Evolutionary conservation across 2,329 filamentous ascomycete genomes (phyloP).

Genomic region (Lachnellula subtilissima): DNA sequence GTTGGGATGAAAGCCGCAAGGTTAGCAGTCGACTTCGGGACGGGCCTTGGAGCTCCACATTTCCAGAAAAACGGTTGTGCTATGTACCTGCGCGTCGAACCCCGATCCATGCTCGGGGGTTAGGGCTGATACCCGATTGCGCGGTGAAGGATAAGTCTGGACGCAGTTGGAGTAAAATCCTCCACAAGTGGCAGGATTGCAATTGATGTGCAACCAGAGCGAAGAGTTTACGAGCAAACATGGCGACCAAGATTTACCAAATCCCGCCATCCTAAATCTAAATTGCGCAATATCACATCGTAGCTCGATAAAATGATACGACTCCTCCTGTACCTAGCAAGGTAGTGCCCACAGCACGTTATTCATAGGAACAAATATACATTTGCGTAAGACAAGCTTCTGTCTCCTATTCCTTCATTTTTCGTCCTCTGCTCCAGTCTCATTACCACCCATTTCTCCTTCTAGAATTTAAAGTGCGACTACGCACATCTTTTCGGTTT

Average conservation of each 20-base stretch:
- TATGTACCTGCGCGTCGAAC: no score
- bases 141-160: no score
- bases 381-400: no score
- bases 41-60: no score
- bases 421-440: not conserved
- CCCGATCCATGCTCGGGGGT: no score
- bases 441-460: not conserved
- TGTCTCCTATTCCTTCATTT: not conserved
- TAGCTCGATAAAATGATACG: slow-evolving; percentile 18
- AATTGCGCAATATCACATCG: slow-evolving; percentile 18
- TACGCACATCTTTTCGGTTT: not conserved
- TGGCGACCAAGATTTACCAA: not conserved
- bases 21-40: no score
- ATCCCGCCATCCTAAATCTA: slow-evolving; percentile 12
- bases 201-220: not conserved
- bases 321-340: not conserved
- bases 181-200: not conserved
- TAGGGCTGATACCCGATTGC: no score
- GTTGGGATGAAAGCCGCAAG: no score
- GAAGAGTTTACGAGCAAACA: not conserved
- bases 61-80: no score
- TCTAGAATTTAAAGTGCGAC: not conserved
- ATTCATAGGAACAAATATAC: not conserved
- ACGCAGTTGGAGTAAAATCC: not conserved
- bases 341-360: slow-evolving; percentile 2